These are phyloP conservation scores for Geranomyces michiganensis DNA, from an alignment of 192 early-diverging fungal species.

Conservation along the genomic window DNA sequence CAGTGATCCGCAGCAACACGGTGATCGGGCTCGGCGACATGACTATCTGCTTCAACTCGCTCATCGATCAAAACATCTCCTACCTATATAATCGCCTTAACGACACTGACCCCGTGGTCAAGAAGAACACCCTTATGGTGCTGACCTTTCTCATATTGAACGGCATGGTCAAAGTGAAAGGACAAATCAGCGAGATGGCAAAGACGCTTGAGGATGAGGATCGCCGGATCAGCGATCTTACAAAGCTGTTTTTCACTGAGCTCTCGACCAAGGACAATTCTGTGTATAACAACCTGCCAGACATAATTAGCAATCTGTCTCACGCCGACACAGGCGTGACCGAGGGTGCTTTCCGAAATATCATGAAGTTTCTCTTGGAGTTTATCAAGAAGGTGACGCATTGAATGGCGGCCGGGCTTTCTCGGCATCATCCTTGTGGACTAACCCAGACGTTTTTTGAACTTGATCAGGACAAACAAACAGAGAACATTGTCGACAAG, in stretches of 20 bases:
- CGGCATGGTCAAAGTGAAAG: conserved; percentile 99
- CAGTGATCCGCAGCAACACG: conserved; percentile 90
- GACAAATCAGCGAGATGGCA: conserved; percentile 97
- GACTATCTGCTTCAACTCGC: conserved; percentile 93
- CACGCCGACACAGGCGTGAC: conserved; percentile 62
- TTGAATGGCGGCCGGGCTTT: background rate
- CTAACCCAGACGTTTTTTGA: background rate
- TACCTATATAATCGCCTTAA: conserved; percentile 90
- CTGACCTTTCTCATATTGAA: conserved; percentile 96
- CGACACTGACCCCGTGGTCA: conserved; percentile 79
- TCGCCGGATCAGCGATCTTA: conserved; percentile 84
- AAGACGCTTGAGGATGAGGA: conserved; percentile 90
- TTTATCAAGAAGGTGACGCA: conserved; percentile 77
- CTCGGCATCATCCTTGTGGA: too few species aligned
- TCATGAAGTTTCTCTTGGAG: conserved; percentile 95
- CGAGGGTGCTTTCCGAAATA: conserved; percentile 81
- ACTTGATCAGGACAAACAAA: conserved; percentile 77
- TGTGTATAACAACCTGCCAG: conserved; percentile 98
- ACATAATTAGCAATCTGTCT: conserved; percentile 94
- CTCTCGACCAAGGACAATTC: conserved; percentile 95
- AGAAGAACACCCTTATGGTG: conserved; percentile 99
- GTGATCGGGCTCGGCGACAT: conserved; percentile 98
- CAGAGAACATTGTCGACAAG: conserved; percentile 94
- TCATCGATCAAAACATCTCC: conserved; percentile 95
- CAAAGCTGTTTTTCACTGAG: conserved; percentile 95